A percentile compares a stretch with the other conserved stretches of the same genome.
These are phyloP conservation scores for Yamagishiella unicocca DNA, from an alignment of 139 green algal species.

Conservation along the genomic window DNA sequence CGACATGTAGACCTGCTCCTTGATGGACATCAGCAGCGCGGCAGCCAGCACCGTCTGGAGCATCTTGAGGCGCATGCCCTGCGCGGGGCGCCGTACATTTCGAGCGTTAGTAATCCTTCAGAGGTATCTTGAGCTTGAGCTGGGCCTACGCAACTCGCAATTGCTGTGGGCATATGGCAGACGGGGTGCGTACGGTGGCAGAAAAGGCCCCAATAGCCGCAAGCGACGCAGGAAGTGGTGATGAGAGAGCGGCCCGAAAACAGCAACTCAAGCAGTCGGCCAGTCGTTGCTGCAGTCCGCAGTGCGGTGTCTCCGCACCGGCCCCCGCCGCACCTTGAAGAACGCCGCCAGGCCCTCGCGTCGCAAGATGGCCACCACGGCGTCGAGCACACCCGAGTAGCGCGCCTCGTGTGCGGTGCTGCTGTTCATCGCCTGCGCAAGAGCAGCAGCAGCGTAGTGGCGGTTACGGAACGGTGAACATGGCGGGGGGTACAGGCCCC, in stretches of 20 bases:
- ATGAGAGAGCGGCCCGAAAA: neutral
- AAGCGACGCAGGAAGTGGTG: neutral
- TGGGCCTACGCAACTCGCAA: no score
- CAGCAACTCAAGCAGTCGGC: no score
- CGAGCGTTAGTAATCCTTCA: no score
- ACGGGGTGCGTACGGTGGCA: no score
- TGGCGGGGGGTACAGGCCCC: no score
- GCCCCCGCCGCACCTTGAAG: conserved; percentile 64
- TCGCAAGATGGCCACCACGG: conserved; percentile 72
- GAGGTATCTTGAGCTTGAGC: no score
- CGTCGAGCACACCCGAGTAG: conserved; percentile 76
- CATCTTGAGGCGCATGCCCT: conserved; percentile 83
- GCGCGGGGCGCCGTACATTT: no score
- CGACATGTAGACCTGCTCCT: conserved; percentile 72
- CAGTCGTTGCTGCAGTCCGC: no score
- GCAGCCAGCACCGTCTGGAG: conserved; percentile 89
- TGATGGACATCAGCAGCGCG: conserved; percentile 87
- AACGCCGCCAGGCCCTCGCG: conserved; percentile 78
- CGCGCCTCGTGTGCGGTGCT: conserved; percentile 65
- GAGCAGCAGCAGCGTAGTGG: neutral
- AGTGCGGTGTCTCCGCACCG: no score
- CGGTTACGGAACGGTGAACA: no score
- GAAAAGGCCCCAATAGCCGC: no score
- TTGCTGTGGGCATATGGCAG: no score
- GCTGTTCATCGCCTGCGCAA: conserved; percentile 56